Percentiles rank a stretch among this genome's conserved stretches.
Conservation (phyloP, 495 filamentous ascomycete genomes). For the Aspergillus diversus region DNA sequence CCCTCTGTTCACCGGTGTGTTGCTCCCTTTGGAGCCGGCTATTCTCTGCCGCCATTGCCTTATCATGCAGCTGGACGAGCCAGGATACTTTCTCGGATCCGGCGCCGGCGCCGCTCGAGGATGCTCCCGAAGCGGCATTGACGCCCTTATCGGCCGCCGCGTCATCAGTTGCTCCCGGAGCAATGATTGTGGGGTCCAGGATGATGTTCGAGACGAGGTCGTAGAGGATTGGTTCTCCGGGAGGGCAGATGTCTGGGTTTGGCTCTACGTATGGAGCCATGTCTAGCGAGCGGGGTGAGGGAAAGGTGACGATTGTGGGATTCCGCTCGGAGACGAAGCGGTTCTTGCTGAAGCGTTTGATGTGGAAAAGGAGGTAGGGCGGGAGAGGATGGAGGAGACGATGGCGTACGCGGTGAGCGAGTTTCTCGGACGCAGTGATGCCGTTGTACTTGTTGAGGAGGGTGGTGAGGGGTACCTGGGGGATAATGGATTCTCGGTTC, state of each 20-base stretch:
- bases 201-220: conserved; percentile 97
- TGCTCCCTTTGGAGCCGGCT: conserved; percentile 34
- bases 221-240: conserved; percentile 88
- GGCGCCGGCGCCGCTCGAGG: conserved; percentile 46
- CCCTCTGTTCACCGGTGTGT: conserved; percentile 39
- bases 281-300: conserved; percentile 74
- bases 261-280: conserved; percentile 87
- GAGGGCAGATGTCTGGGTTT: conserved; percentile 60
- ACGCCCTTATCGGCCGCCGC: conserved; percentile 77
- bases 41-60: conserved; percentile 48
- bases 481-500: conserved; percentile 88
- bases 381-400: conserved; percentile 90
- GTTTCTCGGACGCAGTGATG: conserved; percentile 80
- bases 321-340: conserved; percentile 96
- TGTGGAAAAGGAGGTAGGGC: conserved; percentile 89
- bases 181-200: conserved; percentile 68
- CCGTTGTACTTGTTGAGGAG: conserved; percentile 96
- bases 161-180: conserved; percentile 73
- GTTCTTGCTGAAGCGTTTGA: conserved; percentile 96
- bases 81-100: conserved; percentile 56
- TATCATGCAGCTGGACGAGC: conserved; percentile 63
- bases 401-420: conserved; percentile 83
- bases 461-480: conserved; percentile 86
- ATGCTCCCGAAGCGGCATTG: conserved; percentile 72
- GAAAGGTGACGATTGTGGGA: conserved; percentile 97